A percentile compares a stretch with the other conserved stretches of the same genome.
Evolutionary conservation across 2,329 filamentous ascomycete genomes (phyloP).

Genomic region (Mollisiaceae sp.): DNA sequence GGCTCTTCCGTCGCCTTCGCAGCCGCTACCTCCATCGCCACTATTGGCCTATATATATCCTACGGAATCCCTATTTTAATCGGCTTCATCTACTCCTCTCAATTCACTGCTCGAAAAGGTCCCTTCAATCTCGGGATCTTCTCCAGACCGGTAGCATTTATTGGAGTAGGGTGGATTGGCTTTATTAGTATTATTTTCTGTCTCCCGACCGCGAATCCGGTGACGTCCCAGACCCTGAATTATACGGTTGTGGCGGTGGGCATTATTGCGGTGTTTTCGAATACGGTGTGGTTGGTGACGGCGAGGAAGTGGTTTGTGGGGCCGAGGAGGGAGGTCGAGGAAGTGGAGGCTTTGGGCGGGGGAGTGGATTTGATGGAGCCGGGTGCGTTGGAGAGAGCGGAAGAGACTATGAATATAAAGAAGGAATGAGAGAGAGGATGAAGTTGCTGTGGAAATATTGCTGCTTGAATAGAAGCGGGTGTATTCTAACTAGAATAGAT

Average conservation of each 20-base stretch:
- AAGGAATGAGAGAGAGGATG: conserved; percentile 1
- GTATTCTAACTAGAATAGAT: background rate
- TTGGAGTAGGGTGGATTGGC: conserved; percentile 56
- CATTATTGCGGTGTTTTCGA: conserved; percentile 55
- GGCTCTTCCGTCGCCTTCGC: conserved; percentile 60
- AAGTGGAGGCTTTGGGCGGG: conserved; percentile 51
- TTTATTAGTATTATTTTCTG: conserved; percentile 64
- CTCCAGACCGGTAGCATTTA: conserved; percentile 53
- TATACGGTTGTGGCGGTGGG: conserved; percentile 65
- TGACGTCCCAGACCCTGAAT: conserved; percentile 61
- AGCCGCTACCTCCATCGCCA: conserved; percentile 64
- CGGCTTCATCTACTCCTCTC: conserved; percentile 55
- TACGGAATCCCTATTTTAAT: conserved; percentile 63
- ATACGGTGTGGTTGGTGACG: conserved; percentile 56
- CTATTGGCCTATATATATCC: conserved; percentile 61
- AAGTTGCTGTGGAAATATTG: background rate
- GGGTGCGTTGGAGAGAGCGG: conserved; percentile 35
- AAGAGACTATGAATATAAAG: conserved; percentile 24
- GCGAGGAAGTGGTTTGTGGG: conserved; percentile 61
- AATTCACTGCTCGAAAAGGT: conserved; percentile 57
- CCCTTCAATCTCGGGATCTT: conserved; percentile 57
- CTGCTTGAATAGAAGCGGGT: background rate
- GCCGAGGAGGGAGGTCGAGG: conserved; percentile 57
- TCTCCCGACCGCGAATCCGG: conserved; percentile 59
- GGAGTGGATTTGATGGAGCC: conserved; percentile 47